Conservation (phyloP, 495 filamentous ascomycete genomes). For the Daldinia loculata region DNA sequence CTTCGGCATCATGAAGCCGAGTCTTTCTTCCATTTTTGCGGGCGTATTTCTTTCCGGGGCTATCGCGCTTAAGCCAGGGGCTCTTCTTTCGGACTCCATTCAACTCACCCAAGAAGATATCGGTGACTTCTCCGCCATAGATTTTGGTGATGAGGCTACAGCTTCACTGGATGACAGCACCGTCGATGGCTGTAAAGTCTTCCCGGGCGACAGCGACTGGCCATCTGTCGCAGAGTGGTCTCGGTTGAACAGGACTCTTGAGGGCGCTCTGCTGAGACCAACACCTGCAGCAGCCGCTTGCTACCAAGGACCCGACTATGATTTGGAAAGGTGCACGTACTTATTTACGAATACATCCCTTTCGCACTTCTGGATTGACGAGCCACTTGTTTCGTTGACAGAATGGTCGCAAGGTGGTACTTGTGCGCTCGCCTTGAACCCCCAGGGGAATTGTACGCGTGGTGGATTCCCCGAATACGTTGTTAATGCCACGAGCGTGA, state of each 20-base stretch:
- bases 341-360: conserved; percentile 39
- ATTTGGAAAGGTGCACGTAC: conserved; percentile 51
- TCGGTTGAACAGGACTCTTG: conserved; percentile 55
- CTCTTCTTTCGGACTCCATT: conserved; percentile 43
- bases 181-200: conserved; percentile 55
- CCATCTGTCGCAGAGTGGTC: conserved; percentile 56
- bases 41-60: conserved; percentile 10
- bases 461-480: conserved; percentile 67
- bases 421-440: conserved; percentile 42
- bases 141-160: conserved; percentile 46
- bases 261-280: conserved; percentile 60
- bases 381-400: conserved; percentile 48
- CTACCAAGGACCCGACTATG: conserved; percentile 58
- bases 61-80: conserved; percentile 1
- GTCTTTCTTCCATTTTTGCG: conserved; percentile 69
- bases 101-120: conserved; percentile 47
- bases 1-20: conserved; percentile 65
- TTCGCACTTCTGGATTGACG: conserved; percentile 49
- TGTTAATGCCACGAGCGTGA: conserved; percentile 62
- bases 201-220: conserved; percentile 62
- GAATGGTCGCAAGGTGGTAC: conserved; percentile 53
- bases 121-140: conserved; percentile 44
- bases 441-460: conserved; percentile 56
- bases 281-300: conserved; percentile 62
- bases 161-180: background rate